A percentile compares a stretch with the other conserved stretches of the same genome.
Evolutionary conservation across 208 protist genomes (phyloP).

Genomic region (Wallacemonas rigidus): DNA sequence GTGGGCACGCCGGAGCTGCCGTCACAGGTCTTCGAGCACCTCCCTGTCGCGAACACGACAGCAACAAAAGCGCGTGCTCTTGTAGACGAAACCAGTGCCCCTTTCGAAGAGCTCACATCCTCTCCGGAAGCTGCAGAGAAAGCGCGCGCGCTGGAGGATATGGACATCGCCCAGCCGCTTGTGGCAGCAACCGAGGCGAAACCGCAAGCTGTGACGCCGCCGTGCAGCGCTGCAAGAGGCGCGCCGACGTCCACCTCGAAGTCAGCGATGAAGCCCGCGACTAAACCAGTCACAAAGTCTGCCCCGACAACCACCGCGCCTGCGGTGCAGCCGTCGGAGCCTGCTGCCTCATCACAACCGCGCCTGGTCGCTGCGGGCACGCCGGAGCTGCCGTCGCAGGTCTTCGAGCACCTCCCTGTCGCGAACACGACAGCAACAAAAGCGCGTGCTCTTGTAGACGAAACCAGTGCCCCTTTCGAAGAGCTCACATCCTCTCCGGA

Average conservation of each 20-base stretch:
- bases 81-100: not conserved
- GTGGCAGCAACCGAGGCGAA: not conserved
- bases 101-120: not conserved
- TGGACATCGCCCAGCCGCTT: not conserved
- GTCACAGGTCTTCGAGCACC: not conserved
- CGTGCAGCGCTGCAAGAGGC: too few relatives aligned
- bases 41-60: not conserved
- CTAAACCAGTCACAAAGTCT: too few relatives aligned
- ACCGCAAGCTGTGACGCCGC: not conserved
- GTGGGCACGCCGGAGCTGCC: not conserved
- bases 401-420: conserved; percentile 1
- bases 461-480: not conserved
- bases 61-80: not conserved
- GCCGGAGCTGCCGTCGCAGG: not conserved
- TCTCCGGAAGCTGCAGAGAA: not conserved
- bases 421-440: not conserved
- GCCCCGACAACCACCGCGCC: too few relatives aligned
- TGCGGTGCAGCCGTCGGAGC: too few relatives aligned
- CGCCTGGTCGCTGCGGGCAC: not conserved
- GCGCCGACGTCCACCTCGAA: too few relatives aligned
- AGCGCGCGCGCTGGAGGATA: not conserved
- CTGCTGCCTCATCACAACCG: too few relatives aligned
- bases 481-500: not conserved
- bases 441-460: too few relatives aligned
- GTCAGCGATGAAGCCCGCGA: too few relatives aligned